Base-by-base conservation (phyloP, 495 filamentous ascomycete genomes). In the Neurospora tetraspora region DNA sequence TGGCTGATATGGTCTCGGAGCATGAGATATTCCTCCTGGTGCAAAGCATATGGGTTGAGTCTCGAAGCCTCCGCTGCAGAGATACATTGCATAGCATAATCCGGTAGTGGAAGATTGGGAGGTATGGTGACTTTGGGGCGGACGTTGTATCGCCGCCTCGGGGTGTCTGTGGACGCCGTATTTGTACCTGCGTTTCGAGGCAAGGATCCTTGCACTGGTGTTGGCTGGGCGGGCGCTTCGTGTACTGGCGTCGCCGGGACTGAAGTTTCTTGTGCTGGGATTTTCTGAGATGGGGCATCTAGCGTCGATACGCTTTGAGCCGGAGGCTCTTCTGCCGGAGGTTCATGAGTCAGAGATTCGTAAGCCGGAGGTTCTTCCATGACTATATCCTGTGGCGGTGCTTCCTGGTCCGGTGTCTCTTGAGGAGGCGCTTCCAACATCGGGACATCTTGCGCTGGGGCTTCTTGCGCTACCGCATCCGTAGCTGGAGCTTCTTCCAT, bases 21-120 rank as follows among this genome's bases (percentile, higher is more conserved):
- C 69, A 94, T 87, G 73, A 87, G 80, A 79, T 97, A 94, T 78
- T 99, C 96, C 71, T 91, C 89, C n/a, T 85, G 85, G 81, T 98
- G 94, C 18, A 99, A 83, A 18, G 91, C 88, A 81, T 94, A 97
- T 6, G 96, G 96, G 74, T 95, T 93, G 5, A 99, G 86, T 69
- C 96, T 88, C 68, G 94, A 97, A 27, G 93, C 90, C 80, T 96
- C 92, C 47, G 96, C 95, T 8, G 95, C 94, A 69, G 89, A 85
- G 71, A 96, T 91, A 76, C 93, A 94, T 82, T 98, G 94, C 75
- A 91, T 89, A 23, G 93, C 94, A 81, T 97, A 96, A 59, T 94
- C 90, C 37, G 86, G 82, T 42, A 90, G 85, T 18, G 91, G 82
- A 39, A 97, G 75, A 74, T 91, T 88, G 71, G 90, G 84, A 27